phyloP scores from a whole-genome alignment of 176 grass and related monocot species.

The Rhipidocladum racemiflorum region DNA sequence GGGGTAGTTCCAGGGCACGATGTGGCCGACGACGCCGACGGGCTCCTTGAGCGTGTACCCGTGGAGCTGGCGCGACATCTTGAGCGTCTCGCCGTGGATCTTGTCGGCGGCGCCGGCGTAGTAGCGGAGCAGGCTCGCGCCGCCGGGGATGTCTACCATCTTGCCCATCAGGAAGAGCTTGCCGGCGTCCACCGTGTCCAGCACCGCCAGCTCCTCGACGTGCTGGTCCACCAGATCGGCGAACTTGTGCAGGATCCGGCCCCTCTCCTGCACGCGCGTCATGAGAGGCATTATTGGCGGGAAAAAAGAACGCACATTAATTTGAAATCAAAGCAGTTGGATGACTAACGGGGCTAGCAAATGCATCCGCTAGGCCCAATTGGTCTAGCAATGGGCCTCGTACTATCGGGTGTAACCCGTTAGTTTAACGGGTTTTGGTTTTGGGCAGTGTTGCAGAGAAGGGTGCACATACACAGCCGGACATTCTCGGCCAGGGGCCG shows the following conservation, averaged over 20 bases:
- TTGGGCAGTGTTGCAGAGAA: not conserved
- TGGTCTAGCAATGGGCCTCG: not conserved
- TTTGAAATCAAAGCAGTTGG: not conserved
- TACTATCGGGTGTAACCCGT: not conserved
- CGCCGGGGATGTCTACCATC: constrained; percentile 40
- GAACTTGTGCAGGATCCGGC: constrained; percentile 57
- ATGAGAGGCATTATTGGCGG: not conserved
- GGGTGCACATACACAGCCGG: constrained; percentile 59
- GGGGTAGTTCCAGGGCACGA: constrained; percentile 87
- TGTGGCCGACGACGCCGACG: constrained; percentile 72
- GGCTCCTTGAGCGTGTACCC: constrained; percentile 91
- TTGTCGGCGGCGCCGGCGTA: constrained; percentile 84
- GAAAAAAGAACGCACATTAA: not conserved
- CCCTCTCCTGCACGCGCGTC: constrained; percentile 46
- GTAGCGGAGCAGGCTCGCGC: constrained; percentile 48
- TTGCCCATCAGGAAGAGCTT: constrained; percentile 63
- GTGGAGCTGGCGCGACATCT: constrained; percentile 50
- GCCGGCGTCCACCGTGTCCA: constrained; percentile 70
- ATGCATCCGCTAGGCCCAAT: not conserved
- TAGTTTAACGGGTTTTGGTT: not conserved
- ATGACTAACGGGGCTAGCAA: not conserved
- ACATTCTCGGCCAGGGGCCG: constrained; percentile 86
- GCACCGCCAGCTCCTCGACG: constrained; percentile 56
- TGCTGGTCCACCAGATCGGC: constrained; percentile 69
- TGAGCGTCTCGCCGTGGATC: constrained; percentile 74